Conservation (phyloP, 73 alveolate species). For the Paramecium biaurelia region DNA sequence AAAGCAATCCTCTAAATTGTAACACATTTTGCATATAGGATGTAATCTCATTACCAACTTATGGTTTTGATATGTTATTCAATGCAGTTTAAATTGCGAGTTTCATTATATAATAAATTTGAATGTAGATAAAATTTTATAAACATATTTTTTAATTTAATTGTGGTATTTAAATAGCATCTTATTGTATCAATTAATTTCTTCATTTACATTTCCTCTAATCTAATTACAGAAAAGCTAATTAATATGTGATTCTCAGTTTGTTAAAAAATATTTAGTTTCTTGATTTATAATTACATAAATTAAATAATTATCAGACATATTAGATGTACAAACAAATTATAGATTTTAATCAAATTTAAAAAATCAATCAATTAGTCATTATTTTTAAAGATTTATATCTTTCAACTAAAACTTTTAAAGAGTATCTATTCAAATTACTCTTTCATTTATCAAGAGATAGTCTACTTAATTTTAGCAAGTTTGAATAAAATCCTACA, state of each 20-base stretch:
- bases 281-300: too few species aligned
- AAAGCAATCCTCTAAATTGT: not conserved
- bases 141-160: not conserved
- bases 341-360: too few species aligned
- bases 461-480: not conserved
- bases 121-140: not conserved
- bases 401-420: too few species aligned
- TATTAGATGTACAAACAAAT: too few species aligned
- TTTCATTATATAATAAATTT: not conserved
- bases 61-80: not conserved
- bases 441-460: not conserved
- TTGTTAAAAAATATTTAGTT: too few species aligned
- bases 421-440: too few species aligned
- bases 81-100: not conserved
- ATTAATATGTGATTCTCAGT: too few species aligned
- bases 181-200: not conserved
- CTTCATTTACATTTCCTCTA: not conserved
- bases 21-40: conserved; percentile 9
- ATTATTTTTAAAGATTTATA: too few species aligned
- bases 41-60: not conserved
- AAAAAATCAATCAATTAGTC: too few species aligned
- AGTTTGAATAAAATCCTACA: not conserved
- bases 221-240: not conserved
- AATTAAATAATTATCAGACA: too few species aligned
- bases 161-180: not conserved